phyloP scores from a whole-genome alignment of 306 rosid species.

The Phaseolus lunatus region DNA sequence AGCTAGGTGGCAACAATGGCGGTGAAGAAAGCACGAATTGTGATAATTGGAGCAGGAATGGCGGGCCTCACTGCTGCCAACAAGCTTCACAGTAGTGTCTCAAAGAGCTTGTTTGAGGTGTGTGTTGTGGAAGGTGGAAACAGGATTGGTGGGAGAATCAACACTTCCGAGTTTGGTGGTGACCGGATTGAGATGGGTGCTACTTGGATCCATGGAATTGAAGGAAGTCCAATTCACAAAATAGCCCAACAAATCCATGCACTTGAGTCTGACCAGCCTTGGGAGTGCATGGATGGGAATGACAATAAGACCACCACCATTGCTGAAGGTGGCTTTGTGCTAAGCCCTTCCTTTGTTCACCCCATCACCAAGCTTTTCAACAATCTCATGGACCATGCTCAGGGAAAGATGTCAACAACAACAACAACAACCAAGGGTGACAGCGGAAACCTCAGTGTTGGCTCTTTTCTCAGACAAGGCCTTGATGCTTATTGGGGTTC shows the following conservation, averaged over 20 bases:
- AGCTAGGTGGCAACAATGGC: conserved; percentile 59
- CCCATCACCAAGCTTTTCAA: conserved; percentile 73
- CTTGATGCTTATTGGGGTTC: conserved; percentile 58
- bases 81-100: conserved; percentile 67
- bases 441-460: conserved; percentile 58
- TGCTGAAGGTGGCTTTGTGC: conserved; percentile 79
- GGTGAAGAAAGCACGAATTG: conserved; percentile 75
- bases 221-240: conserved; percentile 82
- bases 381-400: conserved; percentile 72
- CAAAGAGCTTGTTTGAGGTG: conserved; percentile 70
- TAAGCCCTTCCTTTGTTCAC: conserved; percentile 56
- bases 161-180: conserved; percentile 86
- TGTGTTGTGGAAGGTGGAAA: conserved; percentile 88
- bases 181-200: conserved; percentile 95
- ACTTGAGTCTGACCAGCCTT: conserved; percentile 75
- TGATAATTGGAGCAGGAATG: conserved; percentile 96
- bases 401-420: conserved; percentile 47
- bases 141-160: conserved; percentile 92
- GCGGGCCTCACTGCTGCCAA: conserved; percentile 95
- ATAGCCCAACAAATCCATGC: conserved; percentile 76
- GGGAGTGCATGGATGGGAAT: conserved; percentile 94
- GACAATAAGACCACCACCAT: conserved; percentile 59
- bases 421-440: conserved; percentile 38
- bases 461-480: conserved; percentile 65
- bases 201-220: conserved; percentile 98